Evolutionary conservation across 176 grass and related monocot genomes (phyloP), one percentile per base, ranked within the genome.

Genomic region (Ampelocalamus luodianensis): DNA sequence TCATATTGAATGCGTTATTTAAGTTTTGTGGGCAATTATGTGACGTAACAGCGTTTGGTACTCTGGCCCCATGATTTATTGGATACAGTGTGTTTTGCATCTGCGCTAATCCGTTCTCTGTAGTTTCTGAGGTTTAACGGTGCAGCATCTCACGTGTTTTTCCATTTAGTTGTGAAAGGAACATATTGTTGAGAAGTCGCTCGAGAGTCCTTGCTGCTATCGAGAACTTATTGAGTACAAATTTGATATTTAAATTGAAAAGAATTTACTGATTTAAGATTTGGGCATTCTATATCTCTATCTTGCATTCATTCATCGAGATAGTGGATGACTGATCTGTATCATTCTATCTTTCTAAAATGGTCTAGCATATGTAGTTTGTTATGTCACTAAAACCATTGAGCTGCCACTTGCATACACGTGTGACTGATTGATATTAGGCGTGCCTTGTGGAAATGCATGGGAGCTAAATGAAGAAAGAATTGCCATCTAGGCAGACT

Each of bases 371-470:
- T 26, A 17, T 60, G 7, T 16, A 24, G 64, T 36, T 50, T 50
- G 48, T 15, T 50, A 23, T 32, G 32, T 13, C 17, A 10, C 23
- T 26, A 44, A 16, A 81, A 81, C 22, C 0, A 5, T 22, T 46
- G 12, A 75, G 15, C 39, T 62, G 36, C 32, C 29, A 51, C 23
- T 81, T 81, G 17, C 61, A 43, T 82, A 39, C 46, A 18, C 62
- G 37, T 68, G 17, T 58, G 73, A 20, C 38, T 80, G 48, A 36
- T 68, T 68, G 32, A 65, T 69, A 80, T 27, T 59, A 67, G 24
- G 26, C 1, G 18, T 51, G 15, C 29, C 14, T 53, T 81, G 26
- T 49, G 26, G 50, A 79, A 24, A 53, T 76, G 4, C 29, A 18
- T 44, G 10, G 5, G 8, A 45, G 8, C 44, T 70, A 46, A 63